phyloP scores from a whole-genome alignment of 768 basidiomycete species.

The Termitomyces sp. region DNA sequence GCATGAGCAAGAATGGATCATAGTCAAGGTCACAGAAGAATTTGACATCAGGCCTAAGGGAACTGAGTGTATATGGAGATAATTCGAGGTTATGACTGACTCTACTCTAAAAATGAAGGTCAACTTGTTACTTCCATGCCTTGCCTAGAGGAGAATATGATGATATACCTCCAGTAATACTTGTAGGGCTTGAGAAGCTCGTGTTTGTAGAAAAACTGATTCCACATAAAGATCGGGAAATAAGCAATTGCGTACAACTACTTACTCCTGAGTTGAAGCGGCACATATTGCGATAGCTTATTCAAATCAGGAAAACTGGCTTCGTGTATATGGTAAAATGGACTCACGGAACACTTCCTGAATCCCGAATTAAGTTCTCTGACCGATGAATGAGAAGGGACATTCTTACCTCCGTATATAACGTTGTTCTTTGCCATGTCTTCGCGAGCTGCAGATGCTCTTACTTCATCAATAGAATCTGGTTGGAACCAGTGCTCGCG shows the following conservation, averaged over 20 bases:
- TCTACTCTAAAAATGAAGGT: slow-evolving; percentile 36
- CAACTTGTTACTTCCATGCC: background rate
- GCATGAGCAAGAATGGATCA: slow-evolving; percentile 88
- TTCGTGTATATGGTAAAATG: background rate
- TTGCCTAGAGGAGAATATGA: background rate
- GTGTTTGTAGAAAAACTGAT: slow-evolving; percentile 83
- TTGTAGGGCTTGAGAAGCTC: slow-evolving; percentile 74
- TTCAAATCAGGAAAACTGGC: background rate
- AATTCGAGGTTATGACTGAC: slow-evolving; percentile 25
- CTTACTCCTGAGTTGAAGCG: slow-evolving; percentile 90
- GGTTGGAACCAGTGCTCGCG: slow-evolving; percentile 81
- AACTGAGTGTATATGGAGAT: slow-evolving; percentile 5
- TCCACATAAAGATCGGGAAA: background rate
- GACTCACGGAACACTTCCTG: slow-evolving; percentile 76
- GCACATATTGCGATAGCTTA: slow-evolving; percentile 92
- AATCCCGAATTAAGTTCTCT: slow-evolving; percentile 4
- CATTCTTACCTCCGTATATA: slow-evolving; percentile 59
- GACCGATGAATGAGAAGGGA: background rate
- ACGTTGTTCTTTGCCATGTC: slow-evolving; percentile 68
- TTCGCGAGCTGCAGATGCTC: slow-evolving; percentile 58
- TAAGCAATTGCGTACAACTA: slow-evolving; percentile 9
- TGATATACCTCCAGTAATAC: slow-evolving; percentile 75
- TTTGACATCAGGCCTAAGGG: slow-evolving; percentile 71
- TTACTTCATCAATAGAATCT: slow-evolving; percentile 72
- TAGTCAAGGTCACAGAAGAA: slow-evolving; percentile 86